Conservation (phyloP, 371 early-diverging fungal genomes). For the Ordospora pajunii region DNA sequence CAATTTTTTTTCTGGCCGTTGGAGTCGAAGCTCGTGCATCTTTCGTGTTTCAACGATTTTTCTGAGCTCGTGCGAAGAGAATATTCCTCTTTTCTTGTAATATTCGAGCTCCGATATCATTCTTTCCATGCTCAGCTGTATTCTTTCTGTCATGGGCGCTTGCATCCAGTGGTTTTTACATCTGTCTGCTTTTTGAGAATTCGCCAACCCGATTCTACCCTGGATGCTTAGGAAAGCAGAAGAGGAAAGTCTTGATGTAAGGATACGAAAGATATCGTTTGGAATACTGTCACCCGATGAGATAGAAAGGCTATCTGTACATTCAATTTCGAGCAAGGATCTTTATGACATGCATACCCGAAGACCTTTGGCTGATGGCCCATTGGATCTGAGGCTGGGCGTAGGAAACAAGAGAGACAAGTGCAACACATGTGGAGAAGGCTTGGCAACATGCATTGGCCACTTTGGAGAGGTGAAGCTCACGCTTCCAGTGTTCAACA, state of each 20-base stretch:
- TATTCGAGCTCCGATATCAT: slow-evolving; percentile 48
- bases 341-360: slow-evolving; percentile 61
- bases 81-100: slow-evolving; percentile 35
- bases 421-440: slow-evolving; percentile 83
- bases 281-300: slow-evolving; percentile 37
- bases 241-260: not conserved
- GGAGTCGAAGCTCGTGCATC: slow-evolving; percentile 33
- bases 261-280: slow-evolving; percentile 46
- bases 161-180: not conserved
- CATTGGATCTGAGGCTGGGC: slow-evolving; percentile 56
- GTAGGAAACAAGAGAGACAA: slow-evolving; percentile 67
- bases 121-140: slow-evolving; percentile 37
- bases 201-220: not conserved
- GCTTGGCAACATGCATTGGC: slow-evolving; percentile 81
- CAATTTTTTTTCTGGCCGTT: slow-evolving; percentile 36
- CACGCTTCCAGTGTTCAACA: slow-evolving; percentile 88
- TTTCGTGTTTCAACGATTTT: slow-evolving; percentile 34
- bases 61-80: slow-evolving; percentile 26
- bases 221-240: not conserved
- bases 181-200: not conserved
- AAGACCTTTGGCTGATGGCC: slow-evolving; percentile 55
- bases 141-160: slow-evolving; percentile 39
- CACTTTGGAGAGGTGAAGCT: slow-evolving; percentile 91
- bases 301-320: slow-evolving; percentile 44
- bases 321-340: slow-evolving; percentile 44